A percentile compares a stretch with the other conserved stretches of the same genome.
These are phyloP conservation scores for Syzygium jambos DNA, from an alignment of 345 rosid genomes.

Conservation along the genomic window DNA sequence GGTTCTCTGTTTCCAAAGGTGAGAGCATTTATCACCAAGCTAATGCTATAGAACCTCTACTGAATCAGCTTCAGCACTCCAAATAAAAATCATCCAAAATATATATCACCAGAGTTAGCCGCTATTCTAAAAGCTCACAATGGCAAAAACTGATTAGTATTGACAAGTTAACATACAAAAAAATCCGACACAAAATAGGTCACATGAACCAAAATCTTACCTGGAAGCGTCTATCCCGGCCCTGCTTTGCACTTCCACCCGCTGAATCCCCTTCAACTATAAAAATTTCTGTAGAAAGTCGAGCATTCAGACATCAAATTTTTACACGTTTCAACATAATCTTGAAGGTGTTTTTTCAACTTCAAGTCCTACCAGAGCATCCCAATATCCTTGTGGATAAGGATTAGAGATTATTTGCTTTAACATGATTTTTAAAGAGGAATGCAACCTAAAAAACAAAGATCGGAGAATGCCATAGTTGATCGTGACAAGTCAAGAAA, in stretches of 20 bases:
- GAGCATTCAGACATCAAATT: not conserved
- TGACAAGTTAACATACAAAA: not conserved
- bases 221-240: constrained; percentile 98
- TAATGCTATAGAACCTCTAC: not conserved
- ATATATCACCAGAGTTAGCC: not conserved
- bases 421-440: not conserved
- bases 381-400: not conserved
- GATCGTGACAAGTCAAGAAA: not conserved
- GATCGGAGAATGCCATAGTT: not conserved
- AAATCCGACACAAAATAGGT: not conserved
- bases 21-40: not conserved
- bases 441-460: not conserved
- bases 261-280: constrained; percentile 99
- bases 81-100: not conserved
- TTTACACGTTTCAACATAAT: not conserved
- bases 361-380: not conserved
- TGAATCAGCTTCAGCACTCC: not conserved
- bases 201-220: constrained; percentile 19
- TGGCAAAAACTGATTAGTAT: not conserved
- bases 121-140: not conserved
- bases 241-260: constrained; percentile 99
- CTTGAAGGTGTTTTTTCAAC: not conserved
- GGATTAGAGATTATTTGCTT: not conserved
- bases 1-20: not conserved
- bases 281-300: constrained; percentile 63